phyloP scores from a whole-genome alignment of 495 filamentous ascomycete species.

The Xeromyces bisporus region DNA sequence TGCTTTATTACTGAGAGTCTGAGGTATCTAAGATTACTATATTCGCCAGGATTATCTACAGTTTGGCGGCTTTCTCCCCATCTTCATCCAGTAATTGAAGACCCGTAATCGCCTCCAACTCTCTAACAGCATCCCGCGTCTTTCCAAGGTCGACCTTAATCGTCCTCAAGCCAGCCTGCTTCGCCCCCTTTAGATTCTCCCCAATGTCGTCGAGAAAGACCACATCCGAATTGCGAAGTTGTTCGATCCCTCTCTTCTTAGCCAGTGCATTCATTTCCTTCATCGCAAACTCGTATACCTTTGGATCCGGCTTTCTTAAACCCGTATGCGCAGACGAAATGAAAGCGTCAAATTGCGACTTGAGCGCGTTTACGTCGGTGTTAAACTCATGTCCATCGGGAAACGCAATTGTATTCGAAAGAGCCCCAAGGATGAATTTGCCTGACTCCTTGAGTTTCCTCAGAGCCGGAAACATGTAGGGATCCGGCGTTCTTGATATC shows the following conservation, averaged over 20 bases:
- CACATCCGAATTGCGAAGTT: constrained; percentile 47
- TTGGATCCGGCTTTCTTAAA: constrained; percentile 68
- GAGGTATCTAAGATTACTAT: no score
- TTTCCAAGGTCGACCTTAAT: constrained; percentile 69
- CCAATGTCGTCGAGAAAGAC: constrained; percentile 95
- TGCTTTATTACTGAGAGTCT: no score
- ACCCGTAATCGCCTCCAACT: constrained; percentile 45
- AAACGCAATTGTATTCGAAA: constrained; percentile 80
- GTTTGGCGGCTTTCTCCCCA: constrained; percentile 21
- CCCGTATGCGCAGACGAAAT: constrained; percentile 74
- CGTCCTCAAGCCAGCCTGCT: constrained; percentile 57
- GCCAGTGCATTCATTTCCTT: constrained; percentile 42
- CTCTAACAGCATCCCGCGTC: constrained; percentile 56
- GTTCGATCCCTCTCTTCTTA: constrained; percentile 34
- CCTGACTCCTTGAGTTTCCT: constrained; percentile 43
- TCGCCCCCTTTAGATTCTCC: constrained; percentile 73
- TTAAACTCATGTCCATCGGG: constrained; percentile 46
- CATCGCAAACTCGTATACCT: constrained; percentile 63
- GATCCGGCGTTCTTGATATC: constrained; percentile 51
- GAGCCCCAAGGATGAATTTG: constrained; percentile 56
- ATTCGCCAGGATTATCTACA: constrained; percentile 14
- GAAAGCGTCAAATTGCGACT: constrained; percentile 61
- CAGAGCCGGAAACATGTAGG: constrained; percentile 77
- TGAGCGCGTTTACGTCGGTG: constrained; percentile 29
- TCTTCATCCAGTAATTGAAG: constrained; percentile 36